These are phyloP conservation scores for Blakeslea trispora DNA, from an alignment of 371 early-diverging fungal species.

Conservation along the genomic window DNA sequence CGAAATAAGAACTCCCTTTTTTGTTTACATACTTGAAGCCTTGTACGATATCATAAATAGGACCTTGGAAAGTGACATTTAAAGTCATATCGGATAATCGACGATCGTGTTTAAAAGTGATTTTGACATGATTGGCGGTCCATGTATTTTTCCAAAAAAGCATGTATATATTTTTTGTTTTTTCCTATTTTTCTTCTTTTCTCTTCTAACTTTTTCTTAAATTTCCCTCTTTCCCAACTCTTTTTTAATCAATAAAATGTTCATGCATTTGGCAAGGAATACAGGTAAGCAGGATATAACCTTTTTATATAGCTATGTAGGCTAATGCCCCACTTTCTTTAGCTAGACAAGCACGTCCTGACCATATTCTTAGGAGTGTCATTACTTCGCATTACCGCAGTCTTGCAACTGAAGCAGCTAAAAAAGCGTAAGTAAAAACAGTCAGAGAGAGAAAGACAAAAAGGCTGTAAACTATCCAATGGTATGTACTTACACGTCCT, in stretches of 20 bases:
- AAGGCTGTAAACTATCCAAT: background rate
- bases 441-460: background rate
- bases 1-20: too few relatives aligned
- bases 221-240: background rate
- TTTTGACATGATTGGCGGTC: background rate
- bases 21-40: too few relatives aligned
- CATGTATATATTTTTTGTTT: background rate
- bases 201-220: background rate
- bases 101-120: background rate
- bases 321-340: background rate
- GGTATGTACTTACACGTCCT: background rate
- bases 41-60: too few relatives aligned
- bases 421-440: slow-evolving; percentile 18
- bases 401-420: slow-evolving; percentile 8
- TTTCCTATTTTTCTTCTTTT: slow-evolving; percentile 1
- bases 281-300: background rate
- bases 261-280: background rate
- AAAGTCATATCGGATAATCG: background rate
- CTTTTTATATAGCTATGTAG: too few relatives aligned
- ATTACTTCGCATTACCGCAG: background rate
- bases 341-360: background rate
- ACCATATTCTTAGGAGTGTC: background rate
- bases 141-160: background rate
- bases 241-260: background rate
- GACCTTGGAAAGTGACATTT: background rate